Evolutionary conservation across 1,139 yeast species (phyloP).

Genomic region (Geotrichum restrictum): DNA sequence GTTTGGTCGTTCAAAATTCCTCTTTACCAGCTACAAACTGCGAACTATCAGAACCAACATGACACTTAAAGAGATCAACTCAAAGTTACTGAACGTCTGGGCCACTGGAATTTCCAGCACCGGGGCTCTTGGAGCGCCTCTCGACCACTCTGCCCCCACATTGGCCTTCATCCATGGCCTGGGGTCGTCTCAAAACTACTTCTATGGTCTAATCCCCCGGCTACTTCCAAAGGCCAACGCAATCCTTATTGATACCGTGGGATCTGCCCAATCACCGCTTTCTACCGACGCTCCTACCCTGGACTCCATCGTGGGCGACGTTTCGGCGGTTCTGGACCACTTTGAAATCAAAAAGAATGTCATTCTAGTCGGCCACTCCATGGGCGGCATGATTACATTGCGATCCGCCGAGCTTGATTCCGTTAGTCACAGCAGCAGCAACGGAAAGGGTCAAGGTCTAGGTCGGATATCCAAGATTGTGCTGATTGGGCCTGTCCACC

Average conservation of each 20-base stretch:
- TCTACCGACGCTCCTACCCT: slow-evolving; percentile 22
- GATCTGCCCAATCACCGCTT: slow-evolving; percentile 31
- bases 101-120: slow-evolving; percentile 15
- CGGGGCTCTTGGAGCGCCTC: slow-evolving; percentile 14
- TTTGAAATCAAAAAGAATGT: slow-evolving; percentile 24
- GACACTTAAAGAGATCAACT: neutral
- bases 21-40: too few relatives aligned
- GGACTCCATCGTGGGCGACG: slow-evolving; percentile 30
- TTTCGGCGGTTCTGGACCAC: slow-evolving; percentile 27
- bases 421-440: slow-evolving; percentile 7
- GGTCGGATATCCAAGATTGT: slow-evolving; percentile 22
- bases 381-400: slow-evolving; percentile 38
- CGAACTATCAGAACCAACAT: neutral
- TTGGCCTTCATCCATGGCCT: slow-evolving; percentile 35
- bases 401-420: slow-evolving; percentile 25
- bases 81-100: slow-evolving; percentile 19
- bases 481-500: slow-evolving; percentile 36
- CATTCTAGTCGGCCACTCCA: slow-evolving; percentile 36
- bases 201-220: slow-evolving; percentile 28
- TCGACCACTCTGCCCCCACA: slow-evolving; percentile 19
- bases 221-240: slow-evolving; percentile 27
- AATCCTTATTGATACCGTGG: slow-evolving; percentile 35
- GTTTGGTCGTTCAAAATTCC: too few relatives aligned
- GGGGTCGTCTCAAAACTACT: slow-evolving; percentile 37
- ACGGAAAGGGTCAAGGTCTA: too few relatives aligned